Evolutionary conservation across 2,329 filamentous ascomycete genomes (phyloP).

Genomic region (Penicillium sp.): DNA sequence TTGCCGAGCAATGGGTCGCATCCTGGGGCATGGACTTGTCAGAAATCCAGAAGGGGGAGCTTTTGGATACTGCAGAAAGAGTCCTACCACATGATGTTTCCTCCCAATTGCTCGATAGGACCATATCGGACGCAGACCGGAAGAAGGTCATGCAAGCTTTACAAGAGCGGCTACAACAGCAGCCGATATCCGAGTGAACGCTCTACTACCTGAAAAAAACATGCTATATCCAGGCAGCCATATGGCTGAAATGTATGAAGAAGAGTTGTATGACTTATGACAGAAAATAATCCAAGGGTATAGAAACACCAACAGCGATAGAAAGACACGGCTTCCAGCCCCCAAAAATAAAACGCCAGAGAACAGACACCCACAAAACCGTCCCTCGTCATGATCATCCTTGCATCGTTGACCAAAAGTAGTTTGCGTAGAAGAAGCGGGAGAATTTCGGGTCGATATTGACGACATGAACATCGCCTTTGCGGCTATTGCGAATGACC

Average conservation of each 20-base stretch:
- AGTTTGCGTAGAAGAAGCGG: slow-evolving; percentile 88
- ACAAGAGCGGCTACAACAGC: slow-evolving; percentile 5
- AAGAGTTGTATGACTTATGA: slow-evolving; percentile 9
- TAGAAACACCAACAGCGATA: slow-evolving; percentile 17
- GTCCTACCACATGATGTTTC: slow-evolving; percentile 28
- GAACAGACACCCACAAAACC: slow-evolving; percentile 1
- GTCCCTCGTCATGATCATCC: slow-evolving; percentile 25
- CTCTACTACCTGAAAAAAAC: neutral
- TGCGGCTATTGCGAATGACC: slow-evolving; percentile 77
- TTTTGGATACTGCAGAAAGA: slow-evolving; percentile 32
- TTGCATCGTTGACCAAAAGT: slow-evolving; percentile 88
- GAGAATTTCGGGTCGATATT: slow-evolving; percentile 93
- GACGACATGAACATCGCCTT: slow-evolving; percentile 91
- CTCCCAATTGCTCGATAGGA: slow-evolving; percentile 1
- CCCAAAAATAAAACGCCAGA: slow-evolving; percentile 22
- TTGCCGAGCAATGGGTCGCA: slow-evolving; percentile 32
- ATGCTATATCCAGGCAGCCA: neutral
- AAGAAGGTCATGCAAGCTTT: slow-evolving; percentile 21
- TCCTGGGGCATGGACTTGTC: slow-evolving; percentile 27
- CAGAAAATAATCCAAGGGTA: slow-evolving; percentile 23
- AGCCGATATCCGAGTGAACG: neutral
- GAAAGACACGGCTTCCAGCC: slow-evolving; percentile 7
- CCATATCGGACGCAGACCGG: slow-evolving; percentile 26
- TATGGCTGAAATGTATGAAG: neutral
- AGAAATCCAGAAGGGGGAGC: slow-evolving; percentile 20